Conservation (phyloP, 345 rosid species). For the Mangifera indica region DNA sequence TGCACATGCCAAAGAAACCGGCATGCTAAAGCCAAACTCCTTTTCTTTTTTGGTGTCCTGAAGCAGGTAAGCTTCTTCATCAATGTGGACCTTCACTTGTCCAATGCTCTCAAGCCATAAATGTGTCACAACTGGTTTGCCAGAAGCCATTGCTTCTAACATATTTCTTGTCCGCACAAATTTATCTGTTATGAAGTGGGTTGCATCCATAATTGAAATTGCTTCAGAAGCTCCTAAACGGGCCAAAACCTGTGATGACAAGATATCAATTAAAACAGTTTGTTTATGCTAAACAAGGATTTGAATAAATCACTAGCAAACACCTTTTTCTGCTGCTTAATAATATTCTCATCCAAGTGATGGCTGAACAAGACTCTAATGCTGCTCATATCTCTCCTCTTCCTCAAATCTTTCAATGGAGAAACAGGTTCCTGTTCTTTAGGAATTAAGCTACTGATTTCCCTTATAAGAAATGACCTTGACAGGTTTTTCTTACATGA, state of each 20-base stretch:
- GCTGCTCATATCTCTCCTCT: slow-evolving; percentile 69
- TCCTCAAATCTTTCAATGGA: slow-evolving; percentile 52
- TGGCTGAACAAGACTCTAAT: slow-evolving; percentile 76
- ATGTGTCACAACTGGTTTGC: slow-evolving; percentile 78
- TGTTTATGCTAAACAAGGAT: background rate
- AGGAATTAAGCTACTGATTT: slow-evolving; percentile 47
- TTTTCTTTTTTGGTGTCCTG: slow-evolving; percentile 73
- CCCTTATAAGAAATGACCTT: slow-evolving; percentile 41
- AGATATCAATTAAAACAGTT: slow-evolving; percentile 23
- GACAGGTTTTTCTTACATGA: slow-evolving; percentile 58
- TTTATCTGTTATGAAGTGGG: slow-evolving; percentile 72
- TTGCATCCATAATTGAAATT: slow-evolving; percentile 64
- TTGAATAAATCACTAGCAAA: slow-evolving; percentile 11
- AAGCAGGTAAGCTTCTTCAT: slow-evolving; percentile 59
- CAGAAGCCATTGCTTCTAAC: slow-evolving; percentile 84
- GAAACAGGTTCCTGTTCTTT: slow-evolving; percentile 36
- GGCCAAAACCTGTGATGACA: slow-evolving; percentile 54
- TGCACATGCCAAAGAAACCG: slow-evolving; percentile 68
- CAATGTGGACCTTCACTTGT: slow-evolving; percentile 63
- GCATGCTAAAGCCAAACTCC: slow-evolving; percentile 78
- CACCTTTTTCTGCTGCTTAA: slow-evolving; percentile 86
- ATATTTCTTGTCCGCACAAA: slow-evolving; percentile 86
- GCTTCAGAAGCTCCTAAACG: slow-evolving; percentile 63
- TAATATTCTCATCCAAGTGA: slow-evolving; percentile 73
- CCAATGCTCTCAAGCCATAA: slow-evolving; percentile 78